Evolutionary conservation across 1,284 basidiomycete species (phyloP), one percentile per base, ranked within the genome.

Genomic region (Pterulicium gracile): DNA sequence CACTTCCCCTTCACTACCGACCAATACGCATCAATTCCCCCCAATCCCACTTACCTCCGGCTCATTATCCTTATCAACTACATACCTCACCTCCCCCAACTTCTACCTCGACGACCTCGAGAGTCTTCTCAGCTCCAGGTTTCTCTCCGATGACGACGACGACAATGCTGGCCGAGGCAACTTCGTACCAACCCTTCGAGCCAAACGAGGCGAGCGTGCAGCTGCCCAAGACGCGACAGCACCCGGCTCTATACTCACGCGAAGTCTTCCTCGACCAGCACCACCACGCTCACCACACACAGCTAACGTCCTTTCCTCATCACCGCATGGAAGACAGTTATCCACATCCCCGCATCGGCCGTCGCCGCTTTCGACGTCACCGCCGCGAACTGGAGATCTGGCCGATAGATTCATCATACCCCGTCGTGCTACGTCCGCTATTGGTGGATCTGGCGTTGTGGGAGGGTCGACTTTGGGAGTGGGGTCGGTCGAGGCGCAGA

Each of bases 91-190:
- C 10, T 63, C 70, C 0, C 81, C 84, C 3, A 67, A 73, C 56
- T 88, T 88, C 64, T 70, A 77, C 51, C 63, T 87, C 22, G 84
- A 87, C 58, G 79, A 82, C 49, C 69, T 81, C 24, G 86, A 88
- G 61, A 79, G 77, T 1, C 61, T 88, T 2, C 66, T 88, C 10
- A 82, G 80, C 1, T 81, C 78, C 2, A 68, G 77, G n/a, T 83
- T 88, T 56, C 67, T 83, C 21, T 79, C 75, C 2, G 68, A 77
- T 39, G 69, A 75, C 46, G 69, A 68, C 52, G 70, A 79, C 52
- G 60, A 75, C 45, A 32, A 7, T 7, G 27, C 27, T 10, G 71
- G 68, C 54, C 69, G 71, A 23, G 72, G 63, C 1, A 70, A 73
- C 24, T 81, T 81, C 54, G 77, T 77, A 4, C 80, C 79, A 1